These are phyloP conservation scores for Nidula microcarpa DNA, from an alignment of 768 basidiomycete species.

Conservation along the genomic window DNA sequence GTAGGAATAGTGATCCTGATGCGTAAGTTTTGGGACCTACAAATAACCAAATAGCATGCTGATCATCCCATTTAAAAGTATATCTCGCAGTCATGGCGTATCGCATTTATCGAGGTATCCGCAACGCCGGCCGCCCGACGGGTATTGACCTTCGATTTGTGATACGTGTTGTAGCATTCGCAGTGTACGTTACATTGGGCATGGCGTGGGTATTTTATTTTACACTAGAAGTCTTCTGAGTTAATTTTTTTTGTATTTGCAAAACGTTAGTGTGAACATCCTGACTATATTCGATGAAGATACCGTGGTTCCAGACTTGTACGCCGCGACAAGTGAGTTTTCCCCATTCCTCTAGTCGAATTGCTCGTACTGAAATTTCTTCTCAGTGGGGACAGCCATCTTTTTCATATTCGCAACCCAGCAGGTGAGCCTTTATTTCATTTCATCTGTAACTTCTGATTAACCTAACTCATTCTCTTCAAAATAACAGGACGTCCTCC, in stretches of 20 bases:
- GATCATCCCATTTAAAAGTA: constrained; percentile 12
- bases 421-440: constrained; percentile 13
- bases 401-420: constrained; percentile 35
- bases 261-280: constrained; percentile 21
- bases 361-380: not conserved
- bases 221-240: not conserved
- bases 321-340: constrained; percentile 25
- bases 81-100: constrained; percentile 22
- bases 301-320: constrained; percentile 23
- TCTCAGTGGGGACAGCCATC: constrained; percentile 27
- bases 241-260: not conserved
- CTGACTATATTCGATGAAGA: constrained; percentile 16
- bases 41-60: not conserved
- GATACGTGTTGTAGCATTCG: constrained; percentile 29
- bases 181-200: constrained; percentile 25
- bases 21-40: constrained; percentile 13
- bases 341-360: not conserved
- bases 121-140: constrained; percentile 20
- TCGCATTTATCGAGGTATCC: constrained; percentile 24
- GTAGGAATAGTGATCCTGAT: constrained; percentile 21
- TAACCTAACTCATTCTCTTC: not conserved
- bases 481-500: constrained; percentile 23
- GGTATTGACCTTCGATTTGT: constrained; percentile 20
- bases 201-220: constrained; percentile 18
- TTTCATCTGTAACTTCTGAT: not conserved